Evolutionary conservation across 768 basidiomycete species (phyloP).

Genomic region (Amanita exitialis): DNA sequence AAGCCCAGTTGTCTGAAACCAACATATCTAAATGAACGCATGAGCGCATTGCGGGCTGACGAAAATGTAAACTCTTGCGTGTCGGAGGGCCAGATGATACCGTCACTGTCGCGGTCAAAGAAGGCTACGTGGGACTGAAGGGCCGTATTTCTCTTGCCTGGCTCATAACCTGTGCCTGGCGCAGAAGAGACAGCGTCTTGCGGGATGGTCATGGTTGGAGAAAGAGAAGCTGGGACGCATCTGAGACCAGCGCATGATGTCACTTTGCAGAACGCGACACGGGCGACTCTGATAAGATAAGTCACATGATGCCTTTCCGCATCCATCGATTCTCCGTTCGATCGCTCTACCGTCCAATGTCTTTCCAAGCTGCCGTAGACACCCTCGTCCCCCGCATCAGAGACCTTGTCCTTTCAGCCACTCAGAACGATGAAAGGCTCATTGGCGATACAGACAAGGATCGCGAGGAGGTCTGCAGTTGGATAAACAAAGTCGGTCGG

Average conservation of each 20-base stretch:
- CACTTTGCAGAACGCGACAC: background rate
- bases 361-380: slow-evolving; percentile 38
- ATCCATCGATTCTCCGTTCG: slow-evolving; percentile 26
- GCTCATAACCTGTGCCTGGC: slow-evolving; percentile 20
- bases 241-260: background rate
- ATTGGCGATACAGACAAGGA: slow-evolving; percentile 52
- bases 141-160: slow-evolving; percentile 22
- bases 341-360: slow-evolving; percentile 30
- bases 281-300: background rate
- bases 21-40: slow-evolving; percentile 16
- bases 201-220: slow-evolving; percentile 22
- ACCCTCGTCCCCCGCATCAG: slow-evolving; percentile 37
- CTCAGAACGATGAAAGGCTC: slow-evolving; percentile 30
- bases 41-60: background rate
- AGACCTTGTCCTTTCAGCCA: slow-evolving; percentile 44
- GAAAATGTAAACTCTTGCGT: slow-evolving; percentile 21
- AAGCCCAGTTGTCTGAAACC: slow-evolving; percentile 30
- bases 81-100: slow-evolving; percentile 34
- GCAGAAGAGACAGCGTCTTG: slow-evolving; percentile 18
- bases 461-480: slow-evolving; percentile 50
- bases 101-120: slow-evolving; percentile 35
- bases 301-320: slow-evolving; percentile 17
- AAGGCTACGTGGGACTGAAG: slow-evolving; percentile 34
- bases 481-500: slow-evolving; percentile 57
- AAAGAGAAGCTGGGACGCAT: background rate